Percentiles rank a stretch among this genome's conserved stretches.
Evolutionary conservation across 352 stramenopile genomes (phyloP).

Genomic region (Sclerospora graminicola): DNA sequence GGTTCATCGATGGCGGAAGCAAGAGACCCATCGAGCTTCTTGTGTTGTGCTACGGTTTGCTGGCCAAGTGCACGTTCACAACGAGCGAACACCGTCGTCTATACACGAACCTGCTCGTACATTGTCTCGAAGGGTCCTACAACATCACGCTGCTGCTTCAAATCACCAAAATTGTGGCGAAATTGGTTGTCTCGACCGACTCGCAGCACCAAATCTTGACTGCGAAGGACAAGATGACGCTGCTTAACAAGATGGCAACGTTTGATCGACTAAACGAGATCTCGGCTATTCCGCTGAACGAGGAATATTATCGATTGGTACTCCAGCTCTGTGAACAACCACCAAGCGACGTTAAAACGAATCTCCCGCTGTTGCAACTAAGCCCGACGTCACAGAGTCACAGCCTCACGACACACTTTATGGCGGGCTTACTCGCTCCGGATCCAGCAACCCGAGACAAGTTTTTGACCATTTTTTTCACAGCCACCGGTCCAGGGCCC

Average conservation of each 20-base stretch:
- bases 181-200: slow-evolving; percentile 43
- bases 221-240: slow-evolving; percentile 81
- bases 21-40: slow-evolving; percentile 76
- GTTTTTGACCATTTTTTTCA: slow-evolving; percentile 70
- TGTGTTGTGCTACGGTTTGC: slow-evolving; percentile 63
- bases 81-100: slow-evolving; percentile 58
- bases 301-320: slow-evolving; percentile 72
- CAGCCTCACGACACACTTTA: slow-evolving; percentile 67
- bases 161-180: slow-evolving; percentile 69
- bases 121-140: slow-evolving; percentile 77
- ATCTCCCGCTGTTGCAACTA: slow-evolving; percentile 50
- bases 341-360: slow-evolving; percentile 42
- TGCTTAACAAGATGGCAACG: slow-evolving; percentile 78
- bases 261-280: slow-evolving; percentile 84
- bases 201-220: slow-evolving; percentile 55
- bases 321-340: slow-evolving; percentile 60
- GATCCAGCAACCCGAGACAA: slow-evolving; percentile 47
- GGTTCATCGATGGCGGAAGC: slow-evolving; percentile 11
- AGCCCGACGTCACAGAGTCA: slow-evolving; percentile 46
- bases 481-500: slow-evolving; percentile 25
- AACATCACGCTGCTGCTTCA: slow-evolving; percentile 78
- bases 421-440: slow-evolving; percentile 68
- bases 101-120: slow-evolving; percentile 76
- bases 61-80: slow-evolving; percentile 75
- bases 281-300: slow-evolving; percentile 63